Base-by-base conservation (phyloP, 2,329 filamentous ascomycete genomes). In the Lecanicillium sp. region DNA sequence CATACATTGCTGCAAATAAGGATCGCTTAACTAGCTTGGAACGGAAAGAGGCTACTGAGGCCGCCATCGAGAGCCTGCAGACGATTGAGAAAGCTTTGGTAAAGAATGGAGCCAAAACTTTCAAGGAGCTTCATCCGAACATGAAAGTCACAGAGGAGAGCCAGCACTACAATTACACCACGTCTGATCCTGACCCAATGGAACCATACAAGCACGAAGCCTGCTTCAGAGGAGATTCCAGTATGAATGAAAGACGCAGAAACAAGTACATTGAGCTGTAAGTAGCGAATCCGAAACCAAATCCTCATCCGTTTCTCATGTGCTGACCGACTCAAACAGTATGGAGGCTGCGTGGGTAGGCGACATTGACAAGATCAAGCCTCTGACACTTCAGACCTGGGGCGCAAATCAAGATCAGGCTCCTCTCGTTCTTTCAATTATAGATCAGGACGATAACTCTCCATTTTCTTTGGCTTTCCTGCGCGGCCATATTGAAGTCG, bases 291-390 rank as follows among this genome's bases (percentile, higher is more conserved):
- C 25, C 25, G 8, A 13, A 13, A 8, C 13, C 8, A 28, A 8
- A 28, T 28, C 25, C 25, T 29, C 16, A 2, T 7, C 14, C 28
- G 19, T 14, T n/a, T 12, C 9, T n/a, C n/a, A n/a, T n/a, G n/a
- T n/a, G n/a, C n/a, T n/a, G n/a, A n/a, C n/a, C n/a, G n/a, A n/a
- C n/a, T n/a, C 15, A 12, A 27, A 44, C 48, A 48, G 73, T 7
- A 84, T 85, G 54, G 78, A 90, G 51, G 84, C 84, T 27, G 77
- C 77, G 4, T 92, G 83, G 83, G 50, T 50, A 4, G 82, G 80
- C n/a, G 75, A 92, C 47, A 46, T 83, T 1, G 65, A 75, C 2
- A 75, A 64, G 3, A 75, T 90, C 56, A 85, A 83, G 51, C 56
- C 61, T 12, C 62, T 85, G 28, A 83, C 80, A 2, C 59, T 85